Evolutionary conservation across 148 eudicot genomes (phyloP), one percentile per base, ranked within the genome.

Genomic region (Rhododendron ferrugineum): DNA sequence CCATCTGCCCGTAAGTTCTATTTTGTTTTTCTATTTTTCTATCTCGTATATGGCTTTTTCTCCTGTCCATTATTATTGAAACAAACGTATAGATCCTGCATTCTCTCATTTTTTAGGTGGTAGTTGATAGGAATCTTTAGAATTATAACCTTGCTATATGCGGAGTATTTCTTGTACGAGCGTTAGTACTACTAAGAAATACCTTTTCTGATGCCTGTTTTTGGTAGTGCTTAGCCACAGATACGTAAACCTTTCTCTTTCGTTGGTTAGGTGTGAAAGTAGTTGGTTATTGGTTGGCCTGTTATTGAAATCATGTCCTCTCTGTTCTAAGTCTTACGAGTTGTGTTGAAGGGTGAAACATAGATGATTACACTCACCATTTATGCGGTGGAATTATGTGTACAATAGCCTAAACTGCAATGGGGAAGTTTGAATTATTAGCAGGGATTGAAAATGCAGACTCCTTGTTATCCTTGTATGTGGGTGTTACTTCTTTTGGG

Each of bases 1-100:
- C 80, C 88, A 87, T 49, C 86, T 92, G 30, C 90, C 88, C 81
- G 99, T 96, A 92, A 94, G 98, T 82, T 79, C 32, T 79, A 68
- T 30, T 78, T 10, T 76, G 60, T 40, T 50, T 56, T 54, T 28
- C 3, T 75, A 22, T 30, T 32, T 5, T 74, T 37, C 7, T 7
- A 74, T 20, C 40, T 20, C 5, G 4, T 34, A 15, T 20, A 16
- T 74, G 37, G 75, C 75, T 70, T 5, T 70, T 70, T 70, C 22
- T 32, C 18, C 75, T 70, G 36, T 70, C 40, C 47, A 74, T 36
- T 32, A 11, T 11, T 28, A 32, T 20, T 46, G 40, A 26, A 46
- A 26, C 30, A 81, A 52, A 60, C 2, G 40, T 47, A 36, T 81
- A n/a, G 3, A 58, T 44, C 0, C 66, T 49, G 34, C 46, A 52